Base-by-base conservation (phyloP, 441 rosid genomes). In the Kokia cookei region DNA sequence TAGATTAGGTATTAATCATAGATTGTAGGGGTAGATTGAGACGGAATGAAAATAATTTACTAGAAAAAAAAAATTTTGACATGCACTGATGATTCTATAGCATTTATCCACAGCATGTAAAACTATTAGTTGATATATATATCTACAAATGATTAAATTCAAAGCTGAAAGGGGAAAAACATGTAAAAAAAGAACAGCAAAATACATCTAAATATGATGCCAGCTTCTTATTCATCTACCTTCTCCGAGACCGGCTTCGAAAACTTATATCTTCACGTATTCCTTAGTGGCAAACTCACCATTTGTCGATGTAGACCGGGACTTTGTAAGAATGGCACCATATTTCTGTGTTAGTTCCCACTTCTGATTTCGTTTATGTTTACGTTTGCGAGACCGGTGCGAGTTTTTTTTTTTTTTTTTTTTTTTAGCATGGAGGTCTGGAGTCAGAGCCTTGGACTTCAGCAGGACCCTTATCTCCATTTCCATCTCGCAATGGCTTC, bases 401-500 rank as follows among this genome's bases (percentile, higher is more conserved):
- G 5, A 29, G 35, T 4, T 29, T 4, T 3, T 4, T 29, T 61
- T 24, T 66, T 26, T 7, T 4, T 29, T 4, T 3, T 4, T 29
- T 61, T 24, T 66, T 26, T 7, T 7, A 22, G 64, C 27, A 70
- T 27, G 64, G 17, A 58, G 15, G 14, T 22, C 19, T 8, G 64
- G 11, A 45, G 3, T 54, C 7, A 19, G 27, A 19, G 59, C 1
- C 26, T 71, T 54, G 76, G 65, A 79, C 80, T 59, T 79, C 79
- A 64, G 32, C 8, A 19, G 7, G 29, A 10, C 27, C 61, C 65
- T 50, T 76, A 63, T 67, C 45, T 22, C 40, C 66, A 37, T 50
- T 74, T 61, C 77, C 80, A 62, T 61, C 84, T 22, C 86, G 86
- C 85, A 89, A 78, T 26, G 93, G 89, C 67, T 71, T 73, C 50